These are phyloP conservation scores for Ceratobasidium sp. DNA, from an alignment of 1,284 basidiomycete genomes.

Conservation along the genomic window DNA sequence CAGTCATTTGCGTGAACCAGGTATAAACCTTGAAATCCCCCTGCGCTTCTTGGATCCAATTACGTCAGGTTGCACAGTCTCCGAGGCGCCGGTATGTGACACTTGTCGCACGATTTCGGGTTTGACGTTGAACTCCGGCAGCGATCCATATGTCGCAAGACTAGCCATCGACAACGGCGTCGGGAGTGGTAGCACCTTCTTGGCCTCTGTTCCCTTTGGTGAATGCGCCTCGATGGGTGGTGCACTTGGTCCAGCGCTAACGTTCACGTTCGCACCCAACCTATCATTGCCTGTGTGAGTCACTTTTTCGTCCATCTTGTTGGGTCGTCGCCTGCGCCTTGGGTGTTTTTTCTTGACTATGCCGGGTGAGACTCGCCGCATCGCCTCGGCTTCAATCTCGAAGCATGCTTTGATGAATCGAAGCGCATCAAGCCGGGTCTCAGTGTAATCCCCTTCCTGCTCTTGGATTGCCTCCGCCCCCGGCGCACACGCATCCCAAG, in stretches of 20 bases:
- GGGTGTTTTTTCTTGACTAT: conserved; percentile 7
- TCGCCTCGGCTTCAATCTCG: conserved; percentile 73
- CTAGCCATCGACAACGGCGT: background rate
- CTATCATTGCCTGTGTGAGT: background rate
- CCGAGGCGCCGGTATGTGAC: conserved; percentile 5
- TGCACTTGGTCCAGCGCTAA: background rate
- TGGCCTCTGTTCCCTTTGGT: background rate
- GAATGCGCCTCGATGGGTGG: background rate
- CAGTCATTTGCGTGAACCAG: background rate
- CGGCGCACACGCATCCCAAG: background rate
- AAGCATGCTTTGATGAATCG: conserved; percentile 66
- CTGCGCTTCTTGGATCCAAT: conserved; percentile 10
- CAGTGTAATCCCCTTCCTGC: background rate
- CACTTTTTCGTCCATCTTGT: background rate
- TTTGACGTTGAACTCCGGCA: background rate
- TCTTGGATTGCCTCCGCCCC: background rate
- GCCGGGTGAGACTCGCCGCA: conserved; percentile 58
- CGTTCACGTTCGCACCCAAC: background rate
- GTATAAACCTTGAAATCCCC: conserved; percentile 6
- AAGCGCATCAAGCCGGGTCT: conserved; percentile 1
- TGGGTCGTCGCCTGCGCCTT: conserved; percentile 30
- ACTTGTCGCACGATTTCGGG: conserved; percentile 11
- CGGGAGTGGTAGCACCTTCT: background rate
- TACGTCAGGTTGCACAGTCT: background rate
- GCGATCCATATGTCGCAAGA: background rate